These are phyloP conservation scores for Debaryomyces udenii DNA, from an alignment of 1,139 yeast species.

Conservation along the genomic window DNA sequence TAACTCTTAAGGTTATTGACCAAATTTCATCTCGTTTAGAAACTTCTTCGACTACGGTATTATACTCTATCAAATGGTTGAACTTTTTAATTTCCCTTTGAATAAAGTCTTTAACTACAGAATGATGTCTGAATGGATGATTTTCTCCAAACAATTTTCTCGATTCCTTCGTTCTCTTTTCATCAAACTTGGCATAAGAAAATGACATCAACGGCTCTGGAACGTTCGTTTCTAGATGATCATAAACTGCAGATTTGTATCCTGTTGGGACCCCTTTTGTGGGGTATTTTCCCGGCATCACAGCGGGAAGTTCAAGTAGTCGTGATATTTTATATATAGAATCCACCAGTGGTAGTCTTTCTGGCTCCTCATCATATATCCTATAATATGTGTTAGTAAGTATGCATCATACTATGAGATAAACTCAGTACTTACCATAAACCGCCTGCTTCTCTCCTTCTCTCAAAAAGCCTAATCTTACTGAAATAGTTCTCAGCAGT, in stretches of 20 bases:
- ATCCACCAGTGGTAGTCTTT: constrained; percentile 19
- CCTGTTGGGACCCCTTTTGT: constrained; percentile 15
- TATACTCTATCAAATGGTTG: constrained; percentile 31
- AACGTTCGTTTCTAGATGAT: constrained; percentile 62
- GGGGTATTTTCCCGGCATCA: constrained; percentile 23
- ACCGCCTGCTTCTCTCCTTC: constrained; percentile 47
- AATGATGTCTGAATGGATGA: constrained; percentile 54
- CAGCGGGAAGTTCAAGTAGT: background rate
- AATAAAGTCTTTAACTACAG: constrained; percentile 51
- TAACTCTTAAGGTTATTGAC: constrained; percentile 36
- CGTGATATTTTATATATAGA: constrained; percentile 9
- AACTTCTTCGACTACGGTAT: constrained; percentile 28
- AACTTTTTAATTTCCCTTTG: constrained; percentile 33
- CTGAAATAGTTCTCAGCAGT: constrained; percentile 46
- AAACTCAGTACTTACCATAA: background rate
- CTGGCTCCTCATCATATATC: constrained; percentile 33
- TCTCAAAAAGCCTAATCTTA: constrained; percentile 47
- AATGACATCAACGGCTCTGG: constrained; percentile 62
- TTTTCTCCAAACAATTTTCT: constrained; percentile 23
- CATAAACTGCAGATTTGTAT: constrained; percentile 43
- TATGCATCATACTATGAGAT: background rate
- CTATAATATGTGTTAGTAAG: constrained; percentile 27
- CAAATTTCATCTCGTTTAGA: constrained; percentile 29
- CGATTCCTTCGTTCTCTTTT: constrained; percentile 17
- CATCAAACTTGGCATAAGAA: constrained; percentile 42